Conservation (phyloP, 2,329 filamentous ascomycete genomes). For the Zymoseptoria crescenta region DNA sequence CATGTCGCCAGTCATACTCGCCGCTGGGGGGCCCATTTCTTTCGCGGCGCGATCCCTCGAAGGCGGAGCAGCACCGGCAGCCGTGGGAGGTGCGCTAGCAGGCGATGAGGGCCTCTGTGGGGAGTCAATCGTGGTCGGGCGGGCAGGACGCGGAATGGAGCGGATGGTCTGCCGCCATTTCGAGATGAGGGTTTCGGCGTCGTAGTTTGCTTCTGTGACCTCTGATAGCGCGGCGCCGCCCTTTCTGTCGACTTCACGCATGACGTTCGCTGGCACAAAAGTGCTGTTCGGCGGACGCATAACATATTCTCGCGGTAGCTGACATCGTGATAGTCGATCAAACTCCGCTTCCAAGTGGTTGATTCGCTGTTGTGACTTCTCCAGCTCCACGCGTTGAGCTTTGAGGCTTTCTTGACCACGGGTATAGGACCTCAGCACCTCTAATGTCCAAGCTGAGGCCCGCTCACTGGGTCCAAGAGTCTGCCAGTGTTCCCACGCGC, state of each 20-base stretch:
- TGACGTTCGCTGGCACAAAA: slow-evolving; percentile 30
- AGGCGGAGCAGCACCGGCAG: no score
- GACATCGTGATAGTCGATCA: slow-evolving; percentile 27
- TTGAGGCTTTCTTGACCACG: slow-evolving; percentile 32
- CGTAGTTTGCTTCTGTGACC: slow-evolving; percentile 19
- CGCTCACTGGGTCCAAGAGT: slow-evolving; percentile 46
- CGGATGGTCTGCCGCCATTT: slow-evolving; percentile 24
- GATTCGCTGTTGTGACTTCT: slow-evolving; percentile 35
- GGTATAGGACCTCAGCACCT: slow-evolving; percentile 40
- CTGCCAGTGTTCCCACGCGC: slow-evolving; percentile 70
- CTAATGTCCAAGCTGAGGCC: slow-evolving; percentile 40
- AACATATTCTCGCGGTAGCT: slow-evolving; percentile 29
- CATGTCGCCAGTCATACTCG: slow-evolving; percentile 15
- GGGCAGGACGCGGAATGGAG: slow-evolving; percentile 16
- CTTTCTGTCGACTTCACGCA: slow-evolving; percentile 28
- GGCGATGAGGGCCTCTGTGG: neutral
- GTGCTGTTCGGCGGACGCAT: slow-evolving; percentile 30
- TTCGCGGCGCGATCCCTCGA: no score
- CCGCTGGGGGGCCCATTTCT: no score
- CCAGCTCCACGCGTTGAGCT: slow-evolving; percentile 33
- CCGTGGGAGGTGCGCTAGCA: neutral
- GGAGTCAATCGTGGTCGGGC: no score
- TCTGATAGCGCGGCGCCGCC: slow-evolving; percentile 3
- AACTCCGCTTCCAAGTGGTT: slow-evolving; percentile 34
- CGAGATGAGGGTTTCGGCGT: slow-evolving; percentile 22